A percentile compares a stretch with the other conserved stretches of the same genome.
phyloP scores from a whole-genome alignment of 148 eudicot species.

The Vaccinium darrowii region DNA sequence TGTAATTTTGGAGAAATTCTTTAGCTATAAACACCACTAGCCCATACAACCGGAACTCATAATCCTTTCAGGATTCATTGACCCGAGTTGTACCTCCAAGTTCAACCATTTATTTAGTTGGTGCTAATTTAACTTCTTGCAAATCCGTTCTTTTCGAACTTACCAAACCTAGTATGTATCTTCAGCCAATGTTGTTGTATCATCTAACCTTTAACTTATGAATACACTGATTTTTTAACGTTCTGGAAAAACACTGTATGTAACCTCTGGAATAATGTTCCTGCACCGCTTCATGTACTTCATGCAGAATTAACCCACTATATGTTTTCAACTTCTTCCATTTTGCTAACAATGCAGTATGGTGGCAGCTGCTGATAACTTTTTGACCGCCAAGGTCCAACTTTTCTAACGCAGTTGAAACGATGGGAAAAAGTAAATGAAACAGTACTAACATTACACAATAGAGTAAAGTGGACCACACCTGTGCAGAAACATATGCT shows the following conservation, averaged over 20 bases:
- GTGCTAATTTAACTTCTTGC: constrained; percentile 2
- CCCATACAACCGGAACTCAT: neutral
- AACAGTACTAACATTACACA: neutral
- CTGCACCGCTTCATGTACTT: neutral
- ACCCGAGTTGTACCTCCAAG: neutral
- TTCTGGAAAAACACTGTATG: neutral
- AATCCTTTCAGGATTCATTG: neutral
- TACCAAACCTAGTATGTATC: neutral
- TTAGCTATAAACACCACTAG: neutral
- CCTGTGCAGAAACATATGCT: constrained; percentile 63
- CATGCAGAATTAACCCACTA: neutral
- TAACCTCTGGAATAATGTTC: neutral
- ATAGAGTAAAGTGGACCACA: constrained; percentile 21
- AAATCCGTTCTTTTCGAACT: neutral
- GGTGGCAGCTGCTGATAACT: neutral
- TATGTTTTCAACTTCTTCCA: neutral
- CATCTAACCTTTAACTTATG: neutral
- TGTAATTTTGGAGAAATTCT: neutral
- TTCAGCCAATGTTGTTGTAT: neutral
- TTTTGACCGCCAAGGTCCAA: neutral
- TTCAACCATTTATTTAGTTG: neutral
- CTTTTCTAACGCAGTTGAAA: neutral
- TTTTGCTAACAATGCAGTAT: neutral
- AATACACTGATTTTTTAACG: neutral
- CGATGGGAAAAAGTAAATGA: neutral